Evolutionary conservation across 495 filamentous ascomycete genomes (phyloP), one percentile per base, ranked within the genome.

Genomic region (Aspergillus steynii): DNA sequence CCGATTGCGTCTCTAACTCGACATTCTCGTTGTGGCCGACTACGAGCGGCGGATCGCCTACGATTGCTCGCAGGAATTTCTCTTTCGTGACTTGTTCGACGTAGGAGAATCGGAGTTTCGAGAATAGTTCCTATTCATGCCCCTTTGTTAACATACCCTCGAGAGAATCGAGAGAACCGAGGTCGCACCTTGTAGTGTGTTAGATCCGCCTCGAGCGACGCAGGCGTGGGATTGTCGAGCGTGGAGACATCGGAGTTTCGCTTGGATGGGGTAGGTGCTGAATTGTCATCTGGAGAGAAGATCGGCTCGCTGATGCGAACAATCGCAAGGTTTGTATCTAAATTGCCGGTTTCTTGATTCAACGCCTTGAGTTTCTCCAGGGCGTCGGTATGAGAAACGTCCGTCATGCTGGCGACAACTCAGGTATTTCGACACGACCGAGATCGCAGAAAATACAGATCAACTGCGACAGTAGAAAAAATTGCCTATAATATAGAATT

Each of bases 91-190:
- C 96, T 87, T 96, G 78, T 60, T 77, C 73, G 60, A 77, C 69
- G 67, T 84, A 98, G 65, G 91, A 96, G 80, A 98, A 98, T 70
- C 93, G 91, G 29, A 99, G 84, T 76, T 97, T 97, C 48, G 91
- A 89, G 75, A 97, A 98, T 31, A 98, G 85, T 77, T 97, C 95
- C 82, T 88, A 61, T 53, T 47, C 20, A 20, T 14, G 15, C 25
- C 25, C 29, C 15, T 14, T 58, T 34, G 51, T 29, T 52, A 31
- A 14, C 29, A 34, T n/a, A 12, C 29, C 7, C 27, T 32, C 14
- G 6, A 32, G 47, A 25, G 46, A 7, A 42, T 51, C 28, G 14
- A 12, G 12, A 10, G 27, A 48, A 58, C 15, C 31, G 53, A 29
- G 28, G 25, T 47, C 67, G 29, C 65, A 87, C 86, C 66, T 89